Percentiles rank a stretch among this genome's conserved stretches.
Evolutionary conservation across 495 filamentous ascomycete genomes (phyloP).

Genomic region (Penicillium nucicola): DNA sequence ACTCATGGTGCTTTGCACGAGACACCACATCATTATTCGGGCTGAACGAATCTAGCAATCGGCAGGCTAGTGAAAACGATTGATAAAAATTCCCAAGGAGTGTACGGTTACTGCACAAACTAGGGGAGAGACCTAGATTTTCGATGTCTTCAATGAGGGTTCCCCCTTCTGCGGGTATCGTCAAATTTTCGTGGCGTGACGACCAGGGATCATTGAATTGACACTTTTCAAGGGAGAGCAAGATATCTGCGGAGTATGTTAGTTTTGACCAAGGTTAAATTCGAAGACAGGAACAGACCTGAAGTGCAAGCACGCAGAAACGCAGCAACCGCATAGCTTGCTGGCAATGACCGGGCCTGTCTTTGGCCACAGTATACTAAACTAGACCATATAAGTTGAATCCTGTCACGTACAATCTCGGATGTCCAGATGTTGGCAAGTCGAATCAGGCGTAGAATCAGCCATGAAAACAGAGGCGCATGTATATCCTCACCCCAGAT

Average conservation of each 20-base stretch:
- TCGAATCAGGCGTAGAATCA: constrained; percentile 46
- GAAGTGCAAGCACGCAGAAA: constrained; percentile 35
- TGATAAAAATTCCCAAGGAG: constrained; percentile 23
- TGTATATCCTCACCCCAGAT: constrained; percentile 45
- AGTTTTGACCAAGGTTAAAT: constrained; percentile 4
- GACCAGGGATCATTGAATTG: constrained; percentile 2
- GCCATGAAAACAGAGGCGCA: constrained; percentile 76
- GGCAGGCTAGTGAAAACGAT: constrained; percentile 19
- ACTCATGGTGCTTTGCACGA: constrained; percentile 5
- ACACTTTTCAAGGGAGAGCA: constrained; percentile 29
- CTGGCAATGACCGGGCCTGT: constrained; percentile 27
- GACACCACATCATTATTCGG: constrained; percentile 2
- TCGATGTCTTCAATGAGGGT: constrained; percentile 30
- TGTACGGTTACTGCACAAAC: constrained; percentile 22
- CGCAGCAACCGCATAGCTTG: constrained; percentile 26
- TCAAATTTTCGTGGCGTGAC: constrained; percentile 9
- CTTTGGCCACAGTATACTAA: constrained; percentile 35
- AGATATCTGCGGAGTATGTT: constrained; percentile 30
- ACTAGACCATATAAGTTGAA: constrained; percentile 28
- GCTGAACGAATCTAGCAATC: constrained; percentile 33
- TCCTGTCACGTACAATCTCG: constrained; percentile 25
- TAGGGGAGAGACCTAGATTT: constrained; percentile 29
- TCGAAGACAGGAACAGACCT: constrained; percentile 25
- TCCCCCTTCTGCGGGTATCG: constrained; percentile 26
- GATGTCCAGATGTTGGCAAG: constrained; percentile 25